A percentile compares a stretch with the other conserved stretches of the same genome.
Evolutionary conservation across 1,139 yeast genomes (phyloP).

Genomic region (Kurtzmaniella natalensis): DNA sequence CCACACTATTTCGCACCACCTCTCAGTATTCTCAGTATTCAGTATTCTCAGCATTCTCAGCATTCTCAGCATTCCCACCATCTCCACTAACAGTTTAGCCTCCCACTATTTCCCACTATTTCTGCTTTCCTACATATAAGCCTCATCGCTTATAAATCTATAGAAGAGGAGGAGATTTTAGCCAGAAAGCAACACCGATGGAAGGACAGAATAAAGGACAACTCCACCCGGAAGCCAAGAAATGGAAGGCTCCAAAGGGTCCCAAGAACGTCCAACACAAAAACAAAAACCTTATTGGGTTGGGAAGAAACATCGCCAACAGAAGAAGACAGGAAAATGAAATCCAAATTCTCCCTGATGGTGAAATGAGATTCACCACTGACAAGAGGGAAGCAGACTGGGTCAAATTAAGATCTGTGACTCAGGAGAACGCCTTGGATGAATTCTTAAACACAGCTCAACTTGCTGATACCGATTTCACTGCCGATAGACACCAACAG

Average conservation of each 20-base stretch:
- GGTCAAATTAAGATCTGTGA: conserved; percentile 88
- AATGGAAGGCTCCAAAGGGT: conserved; percentile 73
- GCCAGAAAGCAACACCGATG: conserved; percentile 10
- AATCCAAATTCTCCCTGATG: conserved; percentile 73
- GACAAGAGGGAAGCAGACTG: conserved; percentile 81
- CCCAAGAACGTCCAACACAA: conserved; percentile 86
- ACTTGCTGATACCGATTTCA: conserved; percentile 92
- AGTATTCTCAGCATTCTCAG: too few species aligned
- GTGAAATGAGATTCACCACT: conserved; percentile 78
- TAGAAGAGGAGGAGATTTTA: background rate
- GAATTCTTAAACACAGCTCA: conserved; percentile 94
- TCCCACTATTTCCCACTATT: background rate
- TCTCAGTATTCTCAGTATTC: too few species aligned
- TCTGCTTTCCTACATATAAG: background rate
- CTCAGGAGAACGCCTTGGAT: conserved; percentile 91
- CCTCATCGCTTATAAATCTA: background rate
- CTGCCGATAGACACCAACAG: conserved; percentile 82
- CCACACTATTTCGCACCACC: too few species aligned
- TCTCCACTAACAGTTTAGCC: too few species aligned
- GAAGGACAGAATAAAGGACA: conserved; percentile 33
- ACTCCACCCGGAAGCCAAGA: conserved; percentile 46
- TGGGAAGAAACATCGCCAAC: conserved; percentile 81
- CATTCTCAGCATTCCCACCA: too few species aligned
- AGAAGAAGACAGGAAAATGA: conserved; percentile 66
- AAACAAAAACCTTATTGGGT: conserved; percentile 77